Conservation (phyloP, 2,329 filamentous ascomycete genomes). For the Coniochaeta ligniaria region DNA sequence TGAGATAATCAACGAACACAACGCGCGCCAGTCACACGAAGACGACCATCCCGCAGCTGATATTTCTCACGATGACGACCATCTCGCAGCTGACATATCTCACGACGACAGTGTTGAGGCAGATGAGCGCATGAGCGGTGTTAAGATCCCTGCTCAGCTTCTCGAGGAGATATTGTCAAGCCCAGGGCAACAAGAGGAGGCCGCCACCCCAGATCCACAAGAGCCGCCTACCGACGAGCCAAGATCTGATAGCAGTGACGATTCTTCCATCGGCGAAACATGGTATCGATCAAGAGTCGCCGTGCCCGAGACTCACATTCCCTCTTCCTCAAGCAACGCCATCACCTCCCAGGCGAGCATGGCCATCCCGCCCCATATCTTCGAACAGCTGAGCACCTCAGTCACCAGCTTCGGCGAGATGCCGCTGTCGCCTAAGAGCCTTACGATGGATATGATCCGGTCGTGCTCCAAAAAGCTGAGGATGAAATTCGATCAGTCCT, state of each 20-base stretch:
- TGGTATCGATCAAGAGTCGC: background rate
- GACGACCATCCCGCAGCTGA: background rate
- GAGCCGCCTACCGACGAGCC: background rate
- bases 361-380: constrained; percentile 43
- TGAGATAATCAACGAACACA: background rate
- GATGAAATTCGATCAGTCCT: constrained; percentile 20
- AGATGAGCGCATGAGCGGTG: background rate
- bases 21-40: background rate
- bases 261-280: background rate
- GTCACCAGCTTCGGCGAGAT: constrained; percentile 52
- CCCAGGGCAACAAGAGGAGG: background rate
- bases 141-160: background rate
- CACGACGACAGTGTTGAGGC: background rate
- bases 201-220: background rate
- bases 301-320: background rate
- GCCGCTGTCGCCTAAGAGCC: constrained; percentile 43
- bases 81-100: background rate
- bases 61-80: background rate
- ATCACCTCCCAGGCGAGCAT: constrained; percentile 21
- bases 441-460: constrained; percentile 52
- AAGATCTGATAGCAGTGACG: background rate
- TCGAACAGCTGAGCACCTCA: constrained; percentile 47
- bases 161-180: background rate
- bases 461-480: constrained; percentile 45
- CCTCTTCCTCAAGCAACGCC: background rate